Evolutionary conservation across 495 filamentous ascomycete genomes (phyloP).

Genomic region (Penicillium herquei): DNA sequence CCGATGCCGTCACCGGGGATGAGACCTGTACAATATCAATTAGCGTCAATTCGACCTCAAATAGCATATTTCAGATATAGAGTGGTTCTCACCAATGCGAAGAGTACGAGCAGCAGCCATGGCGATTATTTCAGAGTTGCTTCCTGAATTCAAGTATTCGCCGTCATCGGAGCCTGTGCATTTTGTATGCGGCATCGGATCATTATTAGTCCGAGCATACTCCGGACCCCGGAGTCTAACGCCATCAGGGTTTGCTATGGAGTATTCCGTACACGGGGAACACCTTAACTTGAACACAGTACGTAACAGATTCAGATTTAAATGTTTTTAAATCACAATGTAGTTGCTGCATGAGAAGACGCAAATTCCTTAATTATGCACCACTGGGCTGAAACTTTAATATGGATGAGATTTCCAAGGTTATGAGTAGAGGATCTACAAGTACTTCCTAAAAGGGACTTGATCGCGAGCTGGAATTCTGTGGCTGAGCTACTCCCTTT

Average conservation of each 20-base stretch:
- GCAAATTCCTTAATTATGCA: neutral
- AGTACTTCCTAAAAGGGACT: conserved; percentile 14
- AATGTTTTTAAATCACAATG: too few relatives aligned
- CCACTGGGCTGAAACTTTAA: neutral
- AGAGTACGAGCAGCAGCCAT: conserved; percentile 56
- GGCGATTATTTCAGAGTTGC: conserved; percentile 25
- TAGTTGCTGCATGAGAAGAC: too few relatives aligned
- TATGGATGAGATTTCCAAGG: too few relatives aligned
- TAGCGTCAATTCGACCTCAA: conserved; percentile 19
- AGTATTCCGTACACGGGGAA: neutral
- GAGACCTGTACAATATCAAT: conserved; percentile 60
- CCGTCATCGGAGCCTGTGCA: conserved; percentile 34
- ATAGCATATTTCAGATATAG: neutral
- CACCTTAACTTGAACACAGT: too few relatives aligned
- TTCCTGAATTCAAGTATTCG: conserved; percentile 23
- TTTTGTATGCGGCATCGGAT: conserved; percentile 27
- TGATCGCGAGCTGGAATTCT: conserved; percentile 11
- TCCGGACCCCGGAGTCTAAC: conserved; percentile 26
- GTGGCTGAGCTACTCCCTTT: neutral
- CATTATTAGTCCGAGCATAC: conserved; percentile 20
- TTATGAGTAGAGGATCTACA: neutral
- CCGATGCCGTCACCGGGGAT: conserved; percentile 99
- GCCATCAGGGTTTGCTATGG: conserved; percentile 3
- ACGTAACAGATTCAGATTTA: too few relatives aligned
- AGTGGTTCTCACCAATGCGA: conserved; percentile 50